phyloP scores from a whole-genome alignment of 371 early-diverging fungal species.

The Spraguea lophii region DNA sequence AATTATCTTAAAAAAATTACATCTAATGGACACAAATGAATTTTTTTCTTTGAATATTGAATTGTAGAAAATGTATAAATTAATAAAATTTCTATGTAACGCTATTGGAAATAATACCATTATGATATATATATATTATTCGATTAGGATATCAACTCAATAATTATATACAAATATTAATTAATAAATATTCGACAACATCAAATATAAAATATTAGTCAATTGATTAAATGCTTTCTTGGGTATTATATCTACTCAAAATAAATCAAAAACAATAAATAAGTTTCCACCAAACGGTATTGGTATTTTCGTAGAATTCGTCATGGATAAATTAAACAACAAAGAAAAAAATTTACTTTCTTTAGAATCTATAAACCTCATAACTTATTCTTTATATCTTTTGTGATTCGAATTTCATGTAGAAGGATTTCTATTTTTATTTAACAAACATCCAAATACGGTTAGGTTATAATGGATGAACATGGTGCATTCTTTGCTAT shows the following conservation, averaged over 20 bases:
- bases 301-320: slow-evolving; percentile 74
- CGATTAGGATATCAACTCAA: slow-evolving; percentile 78
- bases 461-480: slow-evolving; percentile 98
- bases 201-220: slow-evolving; percentile 97
- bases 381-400: slow-evolving; percentile 92
- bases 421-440: slow-evolving; percentile 60
- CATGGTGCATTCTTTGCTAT: slow-evolving; percentile 84
- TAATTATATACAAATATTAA: slow-evolving; percentile 70
- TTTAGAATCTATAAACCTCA: slow-evolving; percentile 94
- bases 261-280: slow-evolving; percentile 77
- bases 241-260: slow-evolving; percentile 93
- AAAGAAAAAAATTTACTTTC: slow-evolving; percentile 94
- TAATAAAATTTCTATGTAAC: no score
- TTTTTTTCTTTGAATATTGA: no score
- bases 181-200: slow-evolving; percentile 96
- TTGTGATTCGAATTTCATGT: slow-evolving; percentile 99
- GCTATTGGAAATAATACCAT: slow-evolving; percentile 95
- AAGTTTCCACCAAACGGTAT: slow-evolving; percentile 70
- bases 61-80: no score
- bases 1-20: no score
- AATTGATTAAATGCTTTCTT: slow-evolving; percentile 84
- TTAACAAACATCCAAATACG: slow-evolving; percentile 87
- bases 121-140: slow-evolving; percentile 91
- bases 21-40: no score
- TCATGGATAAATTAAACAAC: slow-evolving; percentile 77